Conservation (phyloP, 129 eudicot species). For the Mikania micrantha region DNA sequence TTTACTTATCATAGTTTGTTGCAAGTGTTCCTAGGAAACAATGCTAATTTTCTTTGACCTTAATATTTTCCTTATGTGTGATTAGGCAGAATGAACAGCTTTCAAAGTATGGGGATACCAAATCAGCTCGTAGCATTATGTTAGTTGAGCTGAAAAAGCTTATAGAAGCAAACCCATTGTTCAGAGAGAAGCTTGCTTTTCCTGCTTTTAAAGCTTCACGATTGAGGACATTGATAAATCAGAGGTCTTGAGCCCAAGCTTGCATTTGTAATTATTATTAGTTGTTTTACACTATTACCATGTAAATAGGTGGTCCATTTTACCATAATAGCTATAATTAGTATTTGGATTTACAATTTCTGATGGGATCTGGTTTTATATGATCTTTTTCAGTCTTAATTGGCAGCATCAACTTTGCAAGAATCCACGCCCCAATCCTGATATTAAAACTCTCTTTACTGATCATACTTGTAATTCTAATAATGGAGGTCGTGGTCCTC, state of each 20-base stretch:
- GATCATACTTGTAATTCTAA: conserved; percentile 75
- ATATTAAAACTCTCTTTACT: conserved; percentile 71
- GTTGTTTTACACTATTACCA: not conserved
- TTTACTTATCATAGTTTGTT: not conserved
- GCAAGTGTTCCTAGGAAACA: not conserved
- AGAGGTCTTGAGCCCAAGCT: conserved; percentile 44
- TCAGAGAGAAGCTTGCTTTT: conserved; percentile 73
- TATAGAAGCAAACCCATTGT: conserved; percentile 86
- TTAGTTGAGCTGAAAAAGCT: conserved; percentile 70
- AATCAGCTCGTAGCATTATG: conserved; percentile 82
- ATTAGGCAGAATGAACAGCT: conserved; percentile 91
- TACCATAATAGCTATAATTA: not conserved
- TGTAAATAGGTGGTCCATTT: not conserved
- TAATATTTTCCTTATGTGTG: conserved; percentile 3
- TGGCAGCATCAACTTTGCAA: conserved; percentile 98
- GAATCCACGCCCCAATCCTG: conserved; percentile 88
- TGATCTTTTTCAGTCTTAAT: conserved; percentile 54
- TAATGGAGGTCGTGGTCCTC: conserved; percentile 70
- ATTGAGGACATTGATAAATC: conserved; percentile 71
- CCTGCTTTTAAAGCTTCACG: conserved; percentile 76
- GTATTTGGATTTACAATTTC: not conserved
- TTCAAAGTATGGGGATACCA: conserved; percentile 85
- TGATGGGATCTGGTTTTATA: not conserved
- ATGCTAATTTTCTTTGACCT: not conserved
- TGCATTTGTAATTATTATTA: conserved; percentile 4